Conservation (phyloP, 495 filamentous ascomycete genomes). For the Hypoxylon crocopeplum region DNA sequence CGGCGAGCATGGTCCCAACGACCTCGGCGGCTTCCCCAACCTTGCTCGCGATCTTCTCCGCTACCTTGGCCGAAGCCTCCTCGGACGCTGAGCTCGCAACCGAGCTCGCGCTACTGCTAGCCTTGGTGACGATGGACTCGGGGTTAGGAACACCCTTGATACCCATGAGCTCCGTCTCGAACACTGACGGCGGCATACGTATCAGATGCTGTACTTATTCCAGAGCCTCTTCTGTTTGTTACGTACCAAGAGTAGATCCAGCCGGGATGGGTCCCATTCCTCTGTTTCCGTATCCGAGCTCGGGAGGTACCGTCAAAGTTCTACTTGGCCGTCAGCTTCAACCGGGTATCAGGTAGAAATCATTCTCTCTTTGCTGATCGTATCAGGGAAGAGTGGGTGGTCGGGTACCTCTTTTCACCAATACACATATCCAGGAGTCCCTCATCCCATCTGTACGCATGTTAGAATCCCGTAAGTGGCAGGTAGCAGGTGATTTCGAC, state of each 20-base stretch:
- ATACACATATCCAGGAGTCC: slow-evolving; percentile 95
- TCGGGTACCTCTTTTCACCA: slow-evolving; percentile 87
- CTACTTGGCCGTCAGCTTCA: slow-evolving; percentile 42
- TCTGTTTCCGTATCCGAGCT: slow-evolving; percentile 80
- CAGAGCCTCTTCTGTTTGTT: neutral
- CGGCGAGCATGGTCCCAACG: slow-evolving; percentile 51
- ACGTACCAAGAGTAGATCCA: slow-evolving; percentile 72
- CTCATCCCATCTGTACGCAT: slow-evolving; percentile 74
- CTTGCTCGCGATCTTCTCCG: slow-evolving; percentile 52
- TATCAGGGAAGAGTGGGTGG: no score
- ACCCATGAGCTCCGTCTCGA: slow-evolving; percentile 89
- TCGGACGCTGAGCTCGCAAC: slow-evolving; percentile 42
- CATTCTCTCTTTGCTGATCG: no score
- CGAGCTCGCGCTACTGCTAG: slow-evolving; percentile 36
- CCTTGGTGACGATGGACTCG: slow-evolving; percentile 55
- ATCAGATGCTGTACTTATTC: neutral
- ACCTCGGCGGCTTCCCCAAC: slow-evolving; percentile 54
- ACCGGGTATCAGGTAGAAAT: neutral
- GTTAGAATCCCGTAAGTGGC: slow-evolving; percentile 26
- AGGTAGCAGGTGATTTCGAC: neutral
- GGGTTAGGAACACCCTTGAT: slow-evolving; percentile 78
- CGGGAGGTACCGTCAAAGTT: slow-evolving; percentile 88
- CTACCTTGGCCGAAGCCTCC: slow-evolving; percentile 46
- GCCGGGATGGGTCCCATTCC: slow-evolving; percentile 79
- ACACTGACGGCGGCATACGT: slow-evolving; percentile 59